phyloP scores from a whole-genome alignment of 148 eudicot species.

The Fagopyrum tataricum region DNA sequence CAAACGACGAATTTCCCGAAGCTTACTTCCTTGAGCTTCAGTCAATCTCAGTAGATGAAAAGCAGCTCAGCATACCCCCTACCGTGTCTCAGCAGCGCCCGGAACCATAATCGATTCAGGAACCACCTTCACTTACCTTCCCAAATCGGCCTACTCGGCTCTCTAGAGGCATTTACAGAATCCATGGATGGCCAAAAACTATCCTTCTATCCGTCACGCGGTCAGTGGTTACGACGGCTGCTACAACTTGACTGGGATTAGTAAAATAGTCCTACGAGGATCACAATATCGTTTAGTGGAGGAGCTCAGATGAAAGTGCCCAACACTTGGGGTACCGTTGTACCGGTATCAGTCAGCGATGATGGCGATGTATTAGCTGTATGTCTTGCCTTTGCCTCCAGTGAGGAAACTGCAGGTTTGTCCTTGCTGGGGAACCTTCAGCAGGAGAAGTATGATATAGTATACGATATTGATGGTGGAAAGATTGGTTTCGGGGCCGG shows the following conservation, averaged over 20 bases:
- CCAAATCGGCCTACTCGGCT: neutral
- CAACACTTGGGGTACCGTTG: neutral
- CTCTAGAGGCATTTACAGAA: neutral
- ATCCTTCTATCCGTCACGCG: neutral
- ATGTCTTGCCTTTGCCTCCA: slow-evolving; percentile 2
- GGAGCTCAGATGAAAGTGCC: neutral
- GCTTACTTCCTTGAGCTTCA: neutral
- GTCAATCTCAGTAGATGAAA: neutral
- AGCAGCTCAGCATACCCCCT: neutral
- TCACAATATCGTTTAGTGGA: neutral
- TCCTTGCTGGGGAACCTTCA: neutral
- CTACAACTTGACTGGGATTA: neutral
- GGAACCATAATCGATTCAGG: neutral
- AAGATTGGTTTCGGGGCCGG: neutral
- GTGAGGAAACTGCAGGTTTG: neutral
- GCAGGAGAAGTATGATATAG: slow-evolving; percentile 1
- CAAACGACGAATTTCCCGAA: neutral
- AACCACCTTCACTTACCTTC: neutral
- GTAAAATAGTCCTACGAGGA: neutral
- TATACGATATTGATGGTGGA: neutral
- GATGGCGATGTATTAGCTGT: no score
- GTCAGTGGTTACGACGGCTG: neutral
- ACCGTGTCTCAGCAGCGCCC: neutral
- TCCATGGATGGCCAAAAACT: neutral
- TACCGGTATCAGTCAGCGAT: neutral